phyloP scores from a whole-genome alignment of 371 early-diverging fungal genomes.

The Mortierella sp. region DNA sequence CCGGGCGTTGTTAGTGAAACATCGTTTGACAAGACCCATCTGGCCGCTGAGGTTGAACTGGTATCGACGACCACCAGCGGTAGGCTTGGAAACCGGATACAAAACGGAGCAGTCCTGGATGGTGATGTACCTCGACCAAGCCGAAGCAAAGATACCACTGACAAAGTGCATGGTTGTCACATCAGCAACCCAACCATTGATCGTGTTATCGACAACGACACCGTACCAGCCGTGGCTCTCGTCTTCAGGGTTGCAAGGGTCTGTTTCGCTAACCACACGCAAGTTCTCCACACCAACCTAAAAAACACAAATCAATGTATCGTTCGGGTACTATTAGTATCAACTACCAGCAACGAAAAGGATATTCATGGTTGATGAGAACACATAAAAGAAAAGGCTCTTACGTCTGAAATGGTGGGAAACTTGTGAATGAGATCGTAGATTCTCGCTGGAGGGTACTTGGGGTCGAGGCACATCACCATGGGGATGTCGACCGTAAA shows the following conservation, averaged over 20 bases:
- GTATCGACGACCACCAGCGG: constrained; percentile 54
- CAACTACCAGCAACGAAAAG: background rate
- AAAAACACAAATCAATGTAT: background rate
- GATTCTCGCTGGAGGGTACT: constrained; percentile 48
- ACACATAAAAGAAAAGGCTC: background rate
- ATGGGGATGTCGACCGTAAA: constrained; percentile 48
- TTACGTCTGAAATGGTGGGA: constrained; percentile 35
- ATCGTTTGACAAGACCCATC: constrained; percentile 54
- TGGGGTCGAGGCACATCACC: constrained; percentile 54
- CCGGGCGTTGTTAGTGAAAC: constrained; percentile 47
- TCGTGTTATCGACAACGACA: constrained; percentile 34
- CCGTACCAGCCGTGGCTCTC: constrained; percentile 54
- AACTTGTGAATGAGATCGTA: constrained; percentile 47
- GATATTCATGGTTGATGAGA: background rate
- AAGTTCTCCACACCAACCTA: constrained; percentile 50
- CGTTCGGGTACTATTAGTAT: background rate
- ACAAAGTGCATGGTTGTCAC: constrained; percentile 49
- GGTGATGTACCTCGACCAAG: constrained; percentile 48
- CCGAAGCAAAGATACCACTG: constrained; percentile 44
- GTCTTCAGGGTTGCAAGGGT: constrained; percentile 29
- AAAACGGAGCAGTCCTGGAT: constrained; percentile 53
- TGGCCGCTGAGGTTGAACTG: constrained; percentile 55
- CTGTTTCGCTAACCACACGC: constrained; percentile 32
- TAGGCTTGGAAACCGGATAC: constrained; percentile 46
- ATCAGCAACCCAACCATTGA: constrained; percentile 54